Conservation (phyloP, 2,329 filamentous ascomycete species). For the Colletotrichum musae region DNA sequence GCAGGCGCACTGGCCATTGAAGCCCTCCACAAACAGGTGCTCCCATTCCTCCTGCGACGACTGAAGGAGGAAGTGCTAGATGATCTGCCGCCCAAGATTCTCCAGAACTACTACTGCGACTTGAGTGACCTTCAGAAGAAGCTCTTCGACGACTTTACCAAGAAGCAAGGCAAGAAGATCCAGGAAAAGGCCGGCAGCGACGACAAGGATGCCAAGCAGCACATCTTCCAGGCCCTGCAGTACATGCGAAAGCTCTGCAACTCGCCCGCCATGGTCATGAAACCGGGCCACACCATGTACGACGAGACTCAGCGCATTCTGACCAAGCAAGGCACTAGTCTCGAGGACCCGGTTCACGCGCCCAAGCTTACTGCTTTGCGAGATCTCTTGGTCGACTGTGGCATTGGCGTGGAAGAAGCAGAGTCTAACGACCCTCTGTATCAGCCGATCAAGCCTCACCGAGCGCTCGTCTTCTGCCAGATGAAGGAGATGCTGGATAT, state of each 20-base stretch:
- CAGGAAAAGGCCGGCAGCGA: conserved; percentile 85
- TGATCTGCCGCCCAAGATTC: conserved; percentile 95
- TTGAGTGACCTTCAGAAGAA: conserved; percentile 94
- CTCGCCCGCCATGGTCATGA: conserved; percentile 95
- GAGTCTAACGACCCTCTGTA: conserved; percentile 73
- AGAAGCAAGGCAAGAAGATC: conserved; percentile 91
- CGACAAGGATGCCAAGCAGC: conserved; percentile 95
- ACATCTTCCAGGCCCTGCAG: conserved; percentile 98
- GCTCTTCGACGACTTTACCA: conserved; percentile 96
- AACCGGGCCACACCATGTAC: conserved; percentile 91
- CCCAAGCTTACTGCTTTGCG: conserved; percentile 92
- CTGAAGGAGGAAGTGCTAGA: conserved; percentile 98
- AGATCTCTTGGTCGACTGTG: conserved; percentile 97
- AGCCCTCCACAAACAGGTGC: conserved; percentile 97
- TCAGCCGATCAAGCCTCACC: conserved; percentile 93
- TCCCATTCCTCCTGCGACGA: conserved; percentile 95
- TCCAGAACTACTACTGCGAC: conserved; percentile 99
- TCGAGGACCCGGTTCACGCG: conserved; percentile 89
- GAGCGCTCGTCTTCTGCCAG: conserved; percentile 97
- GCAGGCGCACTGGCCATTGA: conserved; percentile 96
- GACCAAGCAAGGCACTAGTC: conserved; percentile 81
- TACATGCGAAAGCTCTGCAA: conserved; percentile 99
- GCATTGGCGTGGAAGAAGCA: conserved; percentile 85
- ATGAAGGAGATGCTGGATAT: conserved; percentile 99
- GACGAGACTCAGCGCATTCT: conserved; percentile 88